A percentile compares a stretch with the other conserved stretches of the same genome.
Evolutionary conservation across 495 filamentous ascomycete genomes (phyloP).

Genomic region (Penicillium herquei): DNA sequence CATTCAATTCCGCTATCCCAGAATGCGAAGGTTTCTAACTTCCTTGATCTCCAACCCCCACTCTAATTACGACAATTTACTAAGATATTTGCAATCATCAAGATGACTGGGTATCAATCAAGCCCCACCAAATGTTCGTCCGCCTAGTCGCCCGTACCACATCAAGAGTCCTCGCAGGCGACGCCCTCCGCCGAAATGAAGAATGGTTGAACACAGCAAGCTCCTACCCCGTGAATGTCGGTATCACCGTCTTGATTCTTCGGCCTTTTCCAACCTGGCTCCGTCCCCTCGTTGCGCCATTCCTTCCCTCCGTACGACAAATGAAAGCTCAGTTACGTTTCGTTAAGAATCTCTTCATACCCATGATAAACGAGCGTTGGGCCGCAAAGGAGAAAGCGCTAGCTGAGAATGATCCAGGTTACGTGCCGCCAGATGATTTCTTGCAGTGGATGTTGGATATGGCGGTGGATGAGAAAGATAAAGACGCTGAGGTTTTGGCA

Average conservation of each 20-base stretch:
- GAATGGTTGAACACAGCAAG: constrained; percentile 55
- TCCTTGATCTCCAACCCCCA: not conserved
- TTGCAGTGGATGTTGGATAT: constrained; percentile 42
- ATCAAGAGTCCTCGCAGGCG: constrained; percentile 56
- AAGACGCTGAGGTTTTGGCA: constrained; percentile 24
- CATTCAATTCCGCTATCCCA: constrained; percentile 24
- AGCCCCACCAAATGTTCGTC: constrained; percentile 26
- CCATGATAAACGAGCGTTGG: constrained; percentile 29
- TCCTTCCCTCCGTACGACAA: constrained; percentile 29
- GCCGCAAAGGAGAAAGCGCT: constrained; percentile 2
- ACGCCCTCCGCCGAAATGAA: constrained; percentile 48
- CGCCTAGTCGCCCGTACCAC: constrained; percentile 54
- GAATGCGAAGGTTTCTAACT: constrained; percentile 23
- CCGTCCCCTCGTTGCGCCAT: constrained; percentile 29
- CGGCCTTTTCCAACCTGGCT: constrained; percentile 35
- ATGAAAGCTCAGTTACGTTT: constrained; percentile 22
- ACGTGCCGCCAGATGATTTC: constrained; percentile 36
- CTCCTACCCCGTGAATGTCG: constrained; percentile 53
- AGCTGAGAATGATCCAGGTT: constrained; percentile 14
- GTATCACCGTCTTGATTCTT: constrained; percentile 29
- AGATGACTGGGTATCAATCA: constrained; percentile 25
- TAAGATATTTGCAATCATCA: not conserved
- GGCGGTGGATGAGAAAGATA: constrained; percentile 22
- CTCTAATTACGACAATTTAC: not conserved
- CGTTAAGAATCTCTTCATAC: constrained; percentile 29